Conservation (phyloP, 2,329 filamentous ascomycete species). For the Exophiala calicioides region DNA sequence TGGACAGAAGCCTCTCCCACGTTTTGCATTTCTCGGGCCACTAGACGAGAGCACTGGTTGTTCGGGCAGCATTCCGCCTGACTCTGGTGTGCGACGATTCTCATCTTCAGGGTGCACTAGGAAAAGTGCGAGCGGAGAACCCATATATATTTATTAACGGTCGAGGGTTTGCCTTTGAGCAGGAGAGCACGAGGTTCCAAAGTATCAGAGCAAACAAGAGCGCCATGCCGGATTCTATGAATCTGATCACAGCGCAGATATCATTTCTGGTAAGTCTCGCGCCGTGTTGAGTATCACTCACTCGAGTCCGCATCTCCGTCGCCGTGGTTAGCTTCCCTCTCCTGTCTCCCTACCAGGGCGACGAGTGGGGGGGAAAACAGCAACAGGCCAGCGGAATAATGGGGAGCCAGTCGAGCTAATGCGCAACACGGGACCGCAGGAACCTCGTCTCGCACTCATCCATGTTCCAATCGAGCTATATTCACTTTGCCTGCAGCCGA, state of each 20-base stretch:
- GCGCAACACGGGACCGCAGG: slow-evolving; percentile 54
- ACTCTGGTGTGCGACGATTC: background rate
- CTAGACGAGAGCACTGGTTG: no score
- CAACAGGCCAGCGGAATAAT: background rate
- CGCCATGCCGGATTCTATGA: slow-evolving; percentile 31
- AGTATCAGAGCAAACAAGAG: background rate
- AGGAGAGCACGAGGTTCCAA: slow-evolving; percentile 1
- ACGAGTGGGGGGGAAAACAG: slow-evolving; percentile 3
- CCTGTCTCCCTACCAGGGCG: background rate
- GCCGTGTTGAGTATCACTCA: no score
- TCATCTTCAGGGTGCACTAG: background rate
- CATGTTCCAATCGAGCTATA: slow-evolving; percentile 83
- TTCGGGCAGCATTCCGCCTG: no score
- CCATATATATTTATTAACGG: no score
- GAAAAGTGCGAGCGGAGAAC: no score
- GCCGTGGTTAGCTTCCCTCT: slow-evolving; percentile 2
- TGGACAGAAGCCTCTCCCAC: no score
- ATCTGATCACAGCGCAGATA: slow-evolving; percentile 32
- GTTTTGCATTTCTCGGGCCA: no score
- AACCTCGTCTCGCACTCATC: slow-evolving; percentile 82
- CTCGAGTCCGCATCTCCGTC: background rate
- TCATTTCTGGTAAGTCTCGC: slow-evolving; percentile 33
- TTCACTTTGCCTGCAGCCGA: slow-evolving; percentile 76
- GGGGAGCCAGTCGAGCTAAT: background rate
- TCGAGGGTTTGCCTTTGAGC: no score